Evolutionary conservation across 202 grass and related monocot species (phyloP), one percentile per base, ranked within the genome.

Genomic region (Brachypodium distachyon): DNA sequence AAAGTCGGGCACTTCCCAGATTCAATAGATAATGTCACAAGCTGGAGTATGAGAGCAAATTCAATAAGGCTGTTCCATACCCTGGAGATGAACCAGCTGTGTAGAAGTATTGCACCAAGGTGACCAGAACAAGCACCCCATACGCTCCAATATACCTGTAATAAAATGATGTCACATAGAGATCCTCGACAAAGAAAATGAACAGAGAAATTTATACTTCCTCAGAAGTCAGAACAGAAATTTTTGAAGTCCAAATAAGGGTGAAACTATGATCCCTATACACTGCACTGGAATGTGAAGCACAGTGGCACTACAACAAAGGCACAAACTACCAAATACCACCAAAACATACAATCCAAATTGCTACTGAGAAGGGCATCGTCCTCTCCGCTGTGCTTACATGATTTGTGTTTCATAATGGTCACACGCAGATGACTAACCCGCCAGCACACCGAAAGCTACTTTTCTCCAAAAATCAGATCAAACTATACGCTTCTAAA

Each of bases 51-150:
- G 55, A 42, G 23, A 62, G 71, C 27, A 65, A 47, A 67, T 21
- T 67, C 2, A 60, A 41, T 55, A 53, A 81, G 40, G 32, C 12
- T 60, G 55, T 33, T 23, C 31, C 29, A 88, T 90, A 99, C 96
- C 92, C 96, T 70, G 96, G 96, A 39, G 89, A 90, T 67, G 96
- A 93, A 50, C 76, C 82, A 77, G 89, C 80, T 64, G 96, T 96
- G 56, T 79, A 87, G 56, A 99, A 85, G 85, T 96, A 99, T 42
- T 95, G 96, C 13, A 59, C 60, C 75, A 99, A 53, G 29, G 96
- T 58, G 5, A 81, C 73, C 57, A 91, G 54, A 85, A 99, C 61
- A 73, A 99, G 74, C 43, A 76, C 68, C 51, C 87, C 87, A 44
- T 99, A 99, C 26, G 58, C 53, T 10, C 80, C 85, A 23, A 82